Evolutionary conservation across 225 moss, liverwort and hornwort genomes (phyloP), one percentile per base, ranked within the genome.

Genomic region (Polytrichum commune): DNA sequence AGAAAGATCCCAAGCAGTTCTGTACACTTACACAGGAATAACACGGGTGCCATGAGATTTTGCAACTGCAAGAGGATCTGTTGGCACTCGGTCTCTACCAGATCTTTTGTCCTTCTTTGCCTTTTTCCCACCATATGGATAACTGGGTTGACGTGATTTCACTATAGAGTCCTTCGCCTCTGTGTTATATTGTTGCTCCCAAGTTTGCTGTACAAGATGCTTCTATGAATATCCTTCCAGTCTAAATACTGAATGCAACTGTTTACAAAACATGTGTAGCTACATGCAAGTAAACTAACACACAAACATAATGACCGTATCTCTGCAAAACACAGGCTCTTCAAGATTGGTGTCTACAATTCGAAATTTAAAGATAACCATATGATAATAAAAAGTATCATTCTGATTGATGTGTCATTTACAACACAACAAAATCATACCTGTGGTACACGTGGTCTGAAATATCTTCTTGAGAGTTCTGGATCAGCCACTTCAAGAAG

Each of bases 31-130:
- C 83, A 95, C 93, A 70, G 96, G 96, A 74, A 97, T 74, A 19
- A 97, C 93, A 72, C 96, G 89, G 62, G 92, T 93, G 64, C 96
- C 96, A 68, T 92, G 90, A 29, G 90, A 81, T 79, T 83, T 92
- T 55, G 90, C 73, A 20, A 92, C 80, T 66, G 70, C 26, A 9
- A 72, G 18, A 29, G 69, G 63, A 54, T 74, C 74, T 60, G 69
- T 74, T 56, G 72, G 58, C 74, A 83, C 90, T 61, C 83, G 82
- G 61, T 81, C 77, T 64, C 70, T 76, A 72, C 80, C 85, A 63
- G 60, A 70, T 57, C 83, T 81, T 74, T 89, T 91, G 66, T 72
- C 66, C 68, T 78, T 79, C 73, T 79, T 80, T 58, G 78, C 75
- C 66, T 74, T 74, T 77, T 75, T 77, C 60, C 75, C 86, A 6